phyloP scores from a whole-genome alignment of 2,329 filamentous ascomycete species.

The Atkinsonella texensis region DNA sequence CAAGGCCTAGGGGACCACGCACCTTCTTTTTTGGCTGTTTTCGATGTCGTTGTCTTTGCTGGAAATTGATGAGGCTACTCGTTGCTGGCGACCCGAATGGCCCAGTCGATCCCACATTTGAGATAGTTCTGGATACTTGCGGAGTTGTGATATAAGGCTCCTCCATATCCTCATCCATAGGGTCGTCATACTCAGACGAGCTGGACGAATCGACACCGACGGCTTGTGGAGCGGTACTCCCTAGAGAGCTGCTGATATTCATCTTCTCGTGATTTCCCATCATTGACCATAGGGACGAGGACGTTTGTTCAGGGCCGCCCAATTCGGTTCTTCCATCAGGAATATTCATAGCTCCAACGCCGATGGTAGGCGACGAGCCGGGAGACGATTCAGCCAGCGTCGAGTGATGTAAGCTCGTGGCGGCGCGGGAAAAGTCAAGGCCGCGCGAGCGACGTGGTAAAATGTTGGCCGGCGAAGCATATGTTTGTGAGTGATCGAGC shows the following conservation, averaged over 20 bases:
- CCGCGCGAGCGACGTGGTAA: constrained; percentile 81
- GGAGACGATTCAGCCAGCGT: constrained; percentile 84
- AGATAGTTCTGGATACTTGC: constrained; percentile 51
- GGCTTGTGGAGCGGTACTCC: constrained; percentile 50
- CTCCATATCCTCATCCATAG: constrained; percentile 64
- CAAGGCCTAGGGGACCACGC: constrained; percentile 36
- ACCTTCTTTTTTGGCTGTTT: constrained; percentile 49
- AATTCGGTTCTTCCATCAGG: constrained; percentile 41
- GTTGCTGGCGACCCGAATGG: constrained; percentile 60
- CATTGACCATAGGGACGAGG: constrained; percentile 59
- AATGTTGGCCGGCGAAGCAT: constrained; percentile 77
- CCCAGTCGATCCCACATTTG: constrained; percentile 32
- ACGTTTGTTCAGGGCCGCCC: constrained; percentile 47
- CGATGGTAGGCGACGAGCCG: constrained; percentile 79
- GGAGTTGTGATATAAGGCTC: constrained; percentile 77
- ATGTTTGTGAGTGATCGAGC: constrained; percentile 71
- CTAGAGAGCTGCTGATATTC: constrained; percentile 63
- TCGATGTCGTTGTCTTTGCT: constrained; percentile 62
- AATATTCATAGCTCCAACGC: constrained; percentile 52
- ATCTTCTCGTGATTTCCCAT: constrained; percentile 58
- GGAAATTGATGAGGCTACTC: constrained; percentile 71
- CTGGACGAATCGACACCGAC: constrained; percentile 69
- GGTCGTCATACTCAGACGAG: constrained; percentile 56
- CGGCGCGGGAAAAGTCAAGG: constrained; percentile 84
- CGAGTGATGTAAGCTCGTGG: constrained; percentile 90